Evolutionary conservation across 2,329 filamentous ascomycete species (phyloP).

Genomic region (Colletotrichum falcatum): DNA sequence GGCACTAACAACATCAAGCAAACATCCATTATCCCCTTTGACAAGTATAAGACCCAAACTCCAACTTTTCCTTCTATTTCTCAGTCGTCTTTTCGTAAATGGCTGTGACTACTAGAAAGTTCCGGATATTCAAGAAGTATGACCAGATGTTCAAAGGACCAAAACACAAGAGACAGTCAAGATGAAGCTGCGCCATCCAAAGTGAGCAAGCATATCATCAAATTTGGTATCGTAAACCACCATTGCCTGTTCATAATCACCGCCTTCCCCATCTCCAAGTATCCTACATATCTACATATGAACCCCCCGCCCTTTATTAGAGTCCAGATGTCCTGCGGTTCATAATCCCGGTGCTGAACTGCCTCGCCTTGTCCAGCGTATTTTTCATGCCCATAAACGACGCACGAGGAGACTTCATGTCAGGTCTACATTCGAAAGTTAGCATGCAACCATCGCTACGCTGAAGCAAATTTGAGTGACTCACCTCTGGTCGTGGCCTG

Average conservation of each 20-base stretch:
- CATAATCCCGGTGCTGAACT: constrained; percentile 38
- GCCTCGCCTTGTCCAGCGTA: constrained; percentile 37
- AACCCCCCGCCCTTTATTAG: background rate
- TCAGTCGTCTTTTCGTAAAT: background rate
- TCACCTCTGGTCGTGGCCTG: constrained; percentile 26
- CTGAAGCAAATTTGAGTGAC: background rate
- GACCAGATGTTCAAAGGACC: too few species aligned
- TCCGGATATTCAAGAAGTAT: background rate
- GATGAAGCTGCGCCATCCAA: background rate
- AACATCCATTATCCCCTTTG: background rate
- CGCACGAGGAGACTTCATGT: constrained; percentile 32
- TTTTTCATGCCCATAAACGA: constrained; percentile 41
- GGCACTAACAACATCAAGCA: background rate
- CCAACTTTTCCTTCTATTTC: background rate
- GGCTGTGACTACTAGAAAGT: background rate
- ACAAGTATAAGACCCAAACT: background rate
- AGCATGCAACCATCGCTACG: background rate
- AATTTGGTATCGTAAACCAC: background rate
- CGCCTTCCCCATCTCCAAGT: too few species aligned
- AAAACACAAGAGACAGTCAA: background rate
- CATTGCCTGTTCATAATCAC: background rate
- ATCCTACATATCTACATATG: too few species aligned
- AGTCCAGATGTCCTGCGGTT: constrained; percentile 38
- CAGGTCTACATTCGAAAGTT: constrained; percentile 20
- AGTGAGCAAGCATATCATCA: background rate